These are phyloP conservation scores for Acephala macrosclerotiorum DNA, from an alignment of 2,329 filamentous ascomycete genomes.

Conservation along the genomic window DNA sequence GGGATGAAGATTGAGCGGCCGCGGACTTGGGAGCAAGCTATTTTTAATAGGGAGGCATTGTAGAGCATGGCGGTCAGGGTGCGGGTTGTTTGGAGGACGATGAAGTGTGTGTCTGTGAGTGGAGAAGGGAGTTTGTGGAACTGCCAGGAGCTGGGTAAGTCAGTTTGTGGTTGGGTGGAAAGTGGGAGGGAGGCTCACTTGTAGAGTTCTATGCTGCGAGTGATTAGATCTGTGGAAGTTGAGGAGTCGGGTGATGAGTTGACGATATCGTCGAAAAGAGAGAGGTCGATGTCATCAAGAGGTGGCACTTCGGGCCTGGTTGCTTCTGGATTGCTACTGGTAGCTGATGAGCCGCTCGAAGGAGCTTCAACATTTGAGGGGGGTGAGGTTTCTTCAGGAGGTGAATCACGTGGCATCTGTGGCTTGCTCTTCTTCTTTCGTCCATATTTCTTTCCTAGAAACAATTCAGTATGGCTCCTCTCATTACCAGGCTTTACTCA, in stretches of 20 bases:
- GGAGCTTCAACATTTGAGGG: not conserved
- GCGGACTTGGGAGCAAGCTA: constrained; percentile 17
- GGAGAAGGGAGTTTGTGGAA: constrained; percentile 6
- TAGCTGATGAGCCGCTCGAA: not conserved
- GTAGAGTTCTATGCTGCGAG: not conserved
- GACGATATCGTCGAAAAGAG: not conserved
- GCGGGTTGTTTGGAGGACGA: constrained; percentile 13
- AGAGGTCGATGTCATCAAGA: not conserved
- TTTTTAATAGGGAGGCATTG: constrained; percentile 22
- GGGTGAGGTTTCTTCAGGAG: not conserved
- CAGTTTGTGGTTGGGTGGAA: not conserved
- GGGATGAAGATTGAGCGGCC: constrained; percentile 27
- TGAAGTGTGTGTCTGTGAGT: constrained; percentile 13
- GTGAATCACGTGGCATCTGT: not conserved
- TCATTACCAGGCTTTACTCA: not conserved
- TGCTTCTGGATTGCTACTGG: not conserved
- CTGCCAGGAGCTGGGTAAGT: not conserved
- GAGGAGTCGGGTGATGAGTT: constrained; percentile 5
- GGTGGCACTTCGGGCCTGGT: not conserved
- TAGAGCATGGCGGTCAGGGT: constrained; percentile 23
- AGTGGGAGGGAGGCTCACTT: not conserved
- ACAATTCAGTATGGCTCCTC: not conserved
- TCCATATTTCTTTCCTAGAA: constrained; percentile 19
- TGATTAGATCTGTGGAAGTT: not conserved
- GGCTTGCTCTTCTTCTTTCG: constrained; percentile 4